Evolutionary conservation across 2,329 filamentous ascomycete genomes (phyloP), one percentile per base, ranked within the genome.

Genomic region (Sclerotinia minor): DNA sequence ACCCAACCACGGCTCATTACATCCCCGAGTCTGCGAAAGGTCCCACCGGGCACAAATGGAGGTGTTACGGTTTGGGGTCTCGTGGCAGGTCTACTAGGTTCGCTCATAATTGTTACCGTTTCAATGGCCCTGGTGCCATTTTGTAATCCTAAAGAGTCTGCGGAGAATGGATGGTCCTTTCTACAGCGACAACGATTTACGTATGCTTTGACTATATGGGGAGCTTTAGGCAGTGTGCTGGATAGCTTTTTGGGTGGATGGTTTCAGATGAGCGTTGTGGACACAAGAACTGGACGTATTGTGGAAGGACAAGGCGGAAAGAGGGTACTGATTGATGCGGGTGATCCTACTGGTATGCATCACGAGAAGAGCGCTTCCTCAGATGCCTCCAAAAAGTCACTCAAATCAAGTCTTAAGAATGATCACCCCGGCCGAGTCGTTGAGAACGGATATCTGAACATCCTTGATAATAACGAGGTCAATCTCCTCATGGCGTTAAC

Each of bases 381-480:
- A 74, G 82, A 85, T 70, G 74, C 80, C 9, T 79, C 79, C 66
- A 80, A 83, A 72, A 84, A 82, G 77, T 79, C 83, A 67, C 81
- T 84, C 54, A 80, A 79, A 74, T 73, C 83, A 8, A 86, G 82
- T 75, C 84, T 85, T 80, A 79, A 85, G 2, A 80, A 83, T 67
- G 83, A 82, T 73, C 85, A 89, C 69, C 73, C 75, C 59, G 75
- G 75, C 54, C 72, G 76, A 47, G 80, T 87, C 6, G 79, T 89
- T 8, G 87, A 91, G 79, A 90, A 82, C 72, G 92, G 87, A 77
- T 69, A 71, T 63, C 83, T 80, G 85, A 85, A 97, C 77, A 78
- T 96, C 70, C 81, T 99, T 68, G 93, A 96, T 79, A 99, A 99
- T 79, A 99, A 99, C 78, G 91, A 92, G 66, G 93, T 99, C 74